Evolutionary conservation across 257 asterid genomes (phyloP).

Genomic region (Ajuga chamaepitys): DNA sequence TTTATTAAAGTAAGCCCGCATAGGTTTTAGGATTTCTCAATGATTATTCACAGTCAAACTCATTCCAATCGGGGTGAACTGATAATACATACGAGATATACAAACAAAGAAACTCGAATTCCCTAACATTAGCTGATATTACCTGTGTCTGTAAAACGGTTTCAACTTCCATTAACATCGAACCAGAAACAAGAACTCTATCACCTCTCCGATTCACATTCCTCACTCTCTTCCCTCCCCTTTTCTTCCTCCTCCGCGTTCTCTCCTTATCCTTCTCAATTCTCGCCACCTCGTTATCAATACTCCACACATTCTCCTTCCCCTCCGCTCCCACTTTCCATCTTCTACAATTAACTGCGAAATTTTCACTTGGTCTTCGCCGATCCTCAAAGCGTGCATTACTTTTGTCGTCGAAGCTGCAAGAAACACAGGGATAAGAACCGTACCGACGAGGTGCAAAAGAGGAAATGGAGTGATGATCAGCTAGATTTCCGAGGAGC

Average conservation of each 20-base stretch:
- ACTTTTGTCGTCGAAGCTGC: slow-evolving; percentile 25
- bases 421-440: slow-evolving; percentile 38
- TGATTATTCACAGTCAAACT: neutral
- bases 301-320: slow-evolving; percentile 90
- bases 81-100: too few relatives aligned
- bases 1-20: too few relatives aligned
- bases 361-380: slow-evolving; percentile 14
- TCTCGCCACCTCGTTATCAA: slow-evolving; percentile 63
- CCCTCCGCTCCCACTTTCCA: slow-evolving; percentile 45
- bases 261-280: slow-evolving; percentile 35
- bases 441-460: slow-evolving; percentile 21
- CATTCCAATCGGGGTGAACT: neutral
- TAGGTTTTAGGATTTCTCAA: neutral
- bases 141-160: slow-evolving; percentile 91
- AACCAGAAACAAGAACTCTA: slow-evolving; percentile 66
- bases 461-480: slow-evolving; percentile 12
- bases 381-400: neutral
- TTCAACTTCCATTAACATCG: slow-evolving; percentile 82
- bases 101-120: neutral
- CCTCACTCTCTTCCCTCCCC: slow-evolving; percentile 51
- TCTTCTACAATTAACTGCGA: slow-evolving; percentile 13
- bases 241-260: slow-evolving; percentile 37
- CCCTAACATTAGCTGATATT: slow-evolving; percentile 1
- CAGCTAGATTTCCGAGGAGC: slow-evolving; percentile 13
- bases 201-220: slow-evolving; percentile 39